Conservation (phyloP, 2,329 filamentous ascomycete species). For the Venturia aucupariae region DNA sequence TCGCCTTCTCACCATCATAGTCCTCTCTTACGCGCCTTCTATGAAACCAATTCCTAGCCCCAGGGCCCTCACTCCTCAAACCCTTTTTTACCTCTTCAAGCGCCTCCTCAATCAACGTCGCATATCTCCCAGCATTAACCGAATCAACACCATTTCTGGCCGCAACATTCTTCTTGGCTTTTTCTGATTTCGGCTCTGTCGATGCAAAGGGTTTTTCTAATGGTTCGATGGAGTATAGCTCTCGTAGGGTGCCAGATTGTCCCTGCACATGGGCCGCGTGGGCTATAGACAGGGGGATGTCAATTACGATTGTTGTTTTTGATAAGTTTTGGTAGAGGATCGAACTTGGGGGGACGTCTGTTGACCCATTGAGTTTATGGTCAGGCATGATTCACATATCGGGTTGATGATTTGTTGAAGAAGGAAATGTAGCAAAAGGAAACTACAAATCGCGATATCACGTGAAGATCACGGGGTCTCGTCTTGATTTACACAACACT, state of each 20-base stretch:
- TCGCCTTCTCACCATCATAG: background rate
- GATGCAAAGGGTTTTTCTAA: constrained; percentile 40
- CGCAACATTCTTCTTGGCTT: constrained; percentile 32
- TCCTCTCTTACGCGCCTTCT: constrained; percentile 27
- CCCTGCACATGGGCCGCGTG: constrained; percentile 56
- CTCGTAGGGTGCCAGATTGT: constrained; percentile 31
- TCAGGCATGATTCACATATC: background rate
- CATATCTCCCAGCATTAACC: constrained; percentile 30
- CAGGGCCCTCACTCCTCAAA: background rate
- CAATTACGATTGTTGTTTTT: constrained; percentile 49
- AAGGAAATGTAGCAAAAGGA: background rate
- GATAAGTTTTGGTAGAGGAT: constrained; percentile 47
- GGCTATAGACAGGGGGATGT: constrained; percentile 62
- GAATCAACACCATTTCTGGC: constrained; percentile 21
- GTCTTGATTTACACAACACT: background rate
- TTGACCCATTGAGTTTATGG: background rate
- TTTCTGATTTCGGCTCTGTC: constrained; percentile 46
- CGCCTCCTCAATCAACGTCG: constrained; percentile 30
- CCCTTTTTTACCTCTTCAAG: constrained; percentile 24
- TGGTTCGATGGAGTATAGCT: constrained; percentile 38
- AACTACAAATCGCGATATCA: background rate
- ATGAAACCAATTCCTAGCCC: constrained; percentile 14
- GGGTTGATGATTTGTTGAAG: background rate
- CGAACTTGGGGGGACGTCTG: background rate
- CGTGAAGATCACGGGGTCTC: background rate